These are phyloP conservation scores for Suillus ampliporus DNA, from an alignment of 768 basidiomycete genomes.

Conservation along the genomic window DNA sequence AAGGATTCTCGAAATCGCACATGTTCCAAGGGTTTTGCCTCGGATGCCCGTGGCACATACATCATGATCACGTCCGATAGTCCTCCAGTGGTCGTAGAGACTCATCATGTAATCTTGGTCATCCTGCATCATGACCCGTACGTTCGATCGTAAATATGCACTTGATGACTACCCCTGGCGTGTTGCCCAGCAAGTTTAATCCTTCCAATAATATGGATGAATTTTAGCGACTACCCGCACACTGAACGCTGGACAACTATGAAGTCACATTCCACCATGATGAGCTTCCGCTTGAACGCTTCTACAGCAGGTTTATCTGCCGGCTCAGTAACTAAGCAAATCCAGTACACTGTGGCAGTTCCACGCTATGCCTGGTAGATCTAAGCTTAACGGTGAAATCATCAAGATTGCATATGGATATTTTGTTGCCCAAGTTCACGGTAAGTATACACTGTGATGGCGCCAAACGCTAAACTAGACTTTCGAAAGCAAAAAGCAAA, in stretches of 20 bases:
- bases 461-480: neutral
- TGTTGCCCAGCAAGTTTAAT: neutral
- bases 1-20: too few relatives aligned
- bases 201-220: neutral
- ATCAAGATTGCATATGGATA: too few relatives aligned
- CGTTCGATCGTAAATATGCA: neutral
- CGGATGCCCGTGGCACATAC: neutral
- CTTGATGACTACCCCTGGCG: neutral
- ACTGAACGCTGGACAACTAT: too few relatives aligned
- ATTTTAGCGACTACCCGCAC: too few relatives aligned
- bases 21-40: too few relatives aligned
- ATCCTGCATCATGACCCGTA: neutral
- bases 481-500: conserved; percentile 1
- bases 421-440: neutral
- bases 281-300: too few relatives aligned
- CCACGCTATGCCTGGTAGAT: too few relatives aligned
- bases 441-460: neutral
- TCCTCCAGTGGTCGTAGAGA: neutral
- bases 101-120: neutral
- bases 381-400: too few relatives aligned
- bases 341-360: too few relatives aligned
- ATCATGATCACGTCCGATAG: neutral
- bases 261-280: too few relatives aligned
- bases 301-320: too few relatives aligned
- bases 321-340: too few relatives aligned